A percentile compares a stretch with the other conserved stretches of the same genome.
phyloP scores from a whole-genome alignment of 2,329 filamentous ascomycete genomes.

The Trichophyton mentagrophytes region DNA sequence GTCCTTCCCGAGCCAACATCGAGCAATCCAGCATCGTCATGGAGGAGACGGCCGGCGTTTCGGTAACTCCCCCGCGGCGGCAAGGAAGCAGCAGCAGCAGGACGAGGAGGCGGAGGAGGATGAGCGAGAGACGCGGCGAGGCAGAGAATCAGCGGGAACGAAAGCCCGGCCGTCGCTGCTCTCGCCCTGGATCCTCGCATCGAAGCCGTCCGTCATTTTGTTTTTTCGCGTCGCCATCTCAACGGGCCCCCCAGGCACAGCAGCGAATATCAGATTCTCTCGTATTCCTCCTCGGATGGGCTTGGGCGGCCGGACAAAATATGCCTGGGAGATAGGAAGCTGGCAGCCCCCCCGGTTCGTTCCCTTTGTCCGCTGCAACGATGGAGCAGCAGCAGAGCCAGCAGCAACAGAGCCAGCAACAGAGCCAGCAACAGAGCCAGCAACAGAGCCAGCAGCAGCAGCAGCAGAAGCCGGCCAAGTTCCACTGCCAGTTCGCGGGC shows the following conservation, averaged over 20 bases:
- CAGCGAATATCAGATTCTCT: background rate
- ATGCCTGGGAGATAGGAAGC: background rate
- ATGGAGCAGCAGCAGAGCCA: background rate
- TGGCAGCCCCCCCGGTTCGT: background rate
- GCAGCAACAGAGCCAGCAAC: background rate
- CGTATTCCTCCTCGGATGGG: background rate
- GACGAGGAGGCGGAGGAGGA: too few relatives aligned
- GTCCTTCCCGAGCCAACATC: too few relatives aligned
- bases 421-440: background rate
- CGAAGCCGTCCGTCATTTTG: background rate
- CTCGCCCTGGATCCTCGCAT: background rate
- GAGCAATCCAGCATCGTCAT: background rate
- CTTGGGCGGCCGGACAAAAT: background rate
- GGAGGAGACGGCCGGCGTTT: background rate
- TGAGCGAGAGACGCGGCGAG: too few relatives aligned
- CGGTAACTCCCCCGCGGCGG: background rate
- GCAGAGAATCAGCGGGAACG: too few relatives aligned
- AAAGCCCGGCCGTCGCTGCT: background rate
- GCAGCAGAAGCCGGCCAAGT: constrained; percentile 11
- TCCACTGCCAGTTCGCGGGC: constrained; percentile 13
- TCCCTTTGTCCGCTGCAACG: background rate
- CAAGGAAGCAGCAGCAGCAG: background rate
- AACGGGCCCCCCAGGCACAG: background rate
- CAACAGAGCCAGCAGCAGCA: background rate
- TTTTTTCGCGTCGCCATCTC: background rate